Evolutionary conservation across 306 rosid species (phyloP), one percentile per base, ranked within the genome.

Genomic region (Heteromeles arbutifolia): DNA sequence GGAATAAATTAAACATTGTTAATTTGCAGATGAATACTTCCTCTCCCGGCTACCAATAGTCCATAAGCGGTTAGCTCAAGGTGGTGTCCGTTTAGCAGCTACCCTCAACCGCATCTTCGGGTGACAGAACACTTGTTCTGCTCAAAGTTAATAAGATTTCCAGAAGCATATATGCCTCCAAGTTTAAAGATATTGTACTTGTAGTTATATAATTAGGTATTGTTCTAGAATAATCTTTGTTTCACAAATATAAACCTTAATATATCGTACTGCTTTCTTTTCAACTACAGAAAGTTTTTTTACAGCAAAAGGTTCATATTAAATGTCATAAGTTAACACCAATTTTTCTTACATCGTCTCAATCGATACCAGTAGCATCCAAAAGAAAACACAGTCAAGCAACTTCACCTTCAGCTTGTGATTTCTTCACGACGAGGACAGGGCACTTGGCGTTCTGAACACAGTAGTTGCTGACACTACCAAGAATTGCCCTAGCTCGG

Each of bases 11-110:
- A 50, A 50, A 50, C 21, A 50, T 50, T 50, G 54, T 8, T 50
- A 22, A 3, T 43, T 21, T 75, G 82, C 89, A 93, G 98, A 90
- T 88, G 83, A 82, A 21, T 93, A 91, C 82, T 93, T 93, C 82
- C 83, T 73, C 22, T 85, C 97, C 53, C 96, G 97, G 25, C 65
- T 54, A 37, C 97, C 97, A 3, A 76, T 79, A 24, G 89, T 93
- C 37, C 82, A 87, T 37, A 32, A 70, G 82, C 81, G 97, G 52
- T 76, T 91, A 72, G 97, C 96, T 31, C 96, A 93, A 86, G 98
- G 87, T 22, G 97, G 92, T 75, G 97, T 91, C 73, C 90, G 98
- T 59, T 84, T 93, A 86, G 96, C 97, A 41, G 94, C 97, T 43
- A 74, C 82, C 25, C 93, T 91, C 44, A 93, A 93, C 78, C 90